Evolutionary conservation across 495 filamentous ascomycete species (phyloP), one percentile per base, ranked within the genome.

Genomic region (Sphaerosporella brunnea): DNA sequence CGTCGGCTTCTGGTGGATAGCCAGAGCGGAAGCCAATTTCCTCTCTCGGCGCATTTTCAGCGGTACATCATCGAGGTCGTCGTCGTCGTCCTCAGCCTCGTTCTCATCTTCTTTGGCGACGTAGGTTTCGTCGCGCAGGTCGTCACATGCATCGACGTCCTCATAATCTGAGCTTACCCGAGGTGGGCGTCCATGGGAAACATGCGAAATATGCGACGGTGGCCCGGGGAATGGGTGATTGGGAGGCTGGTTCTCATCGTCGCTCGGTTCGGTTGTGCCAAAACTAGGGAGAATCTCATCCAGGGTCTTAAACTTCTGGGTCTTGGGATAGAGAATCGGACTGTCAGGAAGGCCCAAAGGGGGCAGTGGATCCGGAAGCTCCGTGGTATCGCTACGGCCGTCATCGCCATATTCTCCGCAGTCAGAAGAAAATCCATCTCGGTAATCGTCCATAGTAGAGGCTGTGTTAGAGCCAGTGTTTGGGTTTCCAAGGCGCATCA

Each of bases 401-500:
- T 82, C 86, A 21, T 72, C 74, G 36, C 85, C 79, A 54, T 79
- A 84, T 26, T 81, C 84, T 39, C 80, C 80, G 24, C 79, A 79
- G 24, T 79, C 81, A 4, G 87, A 94, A 9, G 85, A 94, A 34
- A 83, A 77, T 28, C 72, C 73, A 11, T 52, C 50, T 18, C 47
- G 28, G 8, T 41, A 82, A 64, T 96, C 92, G 59, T 94, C 90
- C 28, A 87, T 65, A 16, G 90, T 93, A 4, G 90, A 95, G 2
- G 84, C 85, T 58, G 87, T 82, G 36, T 82, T 84, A 53, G 86
- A 79, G 11, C 85, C 88, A 55, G 88, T 86, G 24, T 85, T 84
- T 53, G 83, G 77, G 58, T 92, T 84, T n/a, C 88, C 85, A 44
- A 97, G 70, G 50, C 84, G 79, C 74, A 97, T 95, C 53, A 97